Evolutionary conservation across 2,329 filamentous ascomycete species (phyloP).

Genomic region (Ophiognomonia clavigignenti-juglandacearum): DNA sequence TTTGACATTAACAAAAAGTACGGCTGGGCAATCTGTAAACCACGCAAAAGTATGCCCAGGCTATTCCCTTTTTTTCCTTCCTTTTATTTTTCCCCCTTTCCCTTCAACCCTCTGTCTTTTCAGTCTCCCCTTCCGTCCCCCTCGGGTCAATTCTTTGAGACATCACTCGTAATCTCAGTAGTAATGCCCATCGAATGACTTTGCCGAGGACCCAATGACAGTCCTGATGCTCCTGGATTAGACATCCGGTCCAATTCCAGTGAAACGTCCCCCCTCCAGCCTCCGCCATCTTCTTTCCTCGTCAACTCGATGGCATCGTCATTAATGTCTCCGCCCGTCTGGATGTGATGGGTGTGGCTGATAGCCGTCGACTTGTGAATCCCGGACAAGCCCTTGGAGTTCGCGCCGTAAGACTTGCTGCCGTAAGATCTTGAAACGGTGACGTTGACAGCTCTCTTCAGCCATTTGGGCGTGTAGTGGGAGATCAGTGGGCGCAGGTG

Average conservation of each 20-base stretch:
- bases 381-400: constrained; percentile 6
- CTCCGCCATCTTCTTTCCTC: neutral
- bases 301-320: constrained; percentile 12
- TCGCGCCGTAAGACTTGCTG: no score
- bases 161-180: neutral
- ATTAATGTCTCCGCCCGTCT: neutral
- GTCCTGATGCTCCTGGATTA: neutral
- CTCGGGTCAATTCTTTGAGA: neutral
- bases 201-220: neutral
- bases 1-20: no score
- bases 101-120: neutral
- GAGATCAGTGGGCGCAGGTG: constrained; percentile 19
- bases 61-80: no score
- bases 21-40: no score
- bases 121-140: neutral
- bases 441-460: constrained; percentile 13
- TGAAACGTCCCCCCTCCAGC: neutral
- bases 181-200: neutral
- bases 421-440: neutral
- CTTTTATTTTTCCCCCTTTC: no score
- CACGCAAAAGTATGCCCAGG: no score
- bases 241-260: neutral
- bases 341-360: neutral
- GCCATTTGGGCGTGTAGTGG: constrained; percentile 14
- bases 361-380: constrained; percentile 5